Evolutionary conservation across 1,284 basidiomycete genomes (phyloP), one percentile per base, ranked within the genome.

Genomic region (Rhodotorula sp.): DNA sequence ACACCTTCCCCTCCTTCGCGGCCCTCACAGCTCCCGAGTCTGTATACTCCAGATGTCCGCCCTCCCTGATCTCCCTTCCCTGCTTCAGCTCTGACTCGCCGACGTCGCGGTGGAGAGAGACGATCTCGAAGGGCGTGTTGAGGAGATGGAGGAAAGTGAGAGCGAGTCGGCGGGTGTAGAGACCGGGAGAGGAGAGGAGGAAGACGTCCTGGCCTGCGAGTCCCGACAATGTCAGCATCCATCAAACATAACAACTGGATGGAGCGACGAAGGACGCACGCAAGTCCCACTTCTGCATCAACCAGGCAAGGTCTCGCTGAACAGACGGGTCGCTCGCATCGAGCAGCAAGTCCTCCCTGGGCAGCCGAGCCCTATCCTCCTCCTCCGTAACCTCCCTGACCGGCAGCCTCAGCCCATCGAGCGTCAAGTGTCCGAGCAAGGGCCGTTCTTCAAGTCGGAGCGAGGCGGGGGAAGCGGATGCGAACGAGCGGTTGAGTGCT

Each of bases 1-100:
- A 72, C 31, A 81, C 69, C 51, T 75, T 76, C 15, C 80, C 80
- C 31, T 76, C 69, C 74, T 80, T 81, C 73, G 79, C 80, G 4
- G 80, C 80, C 13, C 80, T 70, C 15, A 81, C 79, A 13, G 79
- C 79, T 1, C 79, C 77, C 2, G 76, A 76, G 61, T 81, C 80
- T 26, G 75, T 72, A 59, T 79, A 81, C 57, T 74, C 76, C 22
- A 81, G 71, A 24, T 70, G 76, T 18, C 79, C 79, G 15, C 79
- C 79, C 0, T 75, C 70, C 53, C 64, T 37, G 65, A 79, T 62
- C 78, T 77, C 74, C 30, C 74, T 26, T 6, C 77, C 72, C 70
- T 81, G 80, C 40, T 81, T 75, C n/a, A 81, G 68, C 59, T 81
- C 80, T 10, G 76, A 75, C 61, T 81, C 80, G 37, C 80, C 79